Conservation (phyloP, 2,329 filamentous ascomycete genomes). For the Alternaria sp. region DNA sequence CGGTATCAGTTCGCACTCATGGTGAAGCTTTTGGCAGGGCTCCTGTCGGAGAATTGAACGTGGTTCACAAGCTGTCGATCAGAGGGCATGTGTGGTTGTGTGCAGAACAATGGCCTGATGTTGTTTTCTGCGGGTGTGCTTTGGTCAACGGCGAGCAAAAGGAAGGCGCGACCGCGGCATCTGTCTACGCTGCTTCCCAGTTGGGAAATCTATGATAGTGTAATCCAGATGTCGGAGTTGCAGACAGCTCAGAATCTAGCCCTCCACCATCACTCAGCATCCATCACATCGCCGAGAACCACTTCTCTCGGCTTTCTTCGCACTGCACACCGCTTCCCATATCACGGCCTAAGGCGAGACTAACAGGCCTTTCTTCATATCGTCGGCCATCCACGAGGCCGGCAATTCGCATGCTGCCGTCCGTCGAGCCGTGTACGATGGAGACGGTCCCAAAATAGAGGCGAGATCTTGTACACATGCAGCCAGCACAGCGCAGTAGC, state of each 20-base stretch:
- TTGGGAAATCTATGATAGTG: constrained; percentile 19
- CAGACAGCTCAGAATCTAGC: background rate
- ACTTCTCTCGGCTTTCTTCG: constrained; percentile 12
- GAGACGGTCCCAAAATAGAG: constrained; percentile 34
- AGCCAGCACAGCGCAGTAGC: constrained; percentile 27
- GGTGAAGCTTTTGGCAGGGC: constrained; percentile 20
- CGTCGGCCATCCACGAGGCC: constrained; percentile 18
- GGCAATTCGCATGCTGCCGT: constrained; percentile 12
- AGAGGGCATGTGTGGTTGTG: constrained; percentile 1
- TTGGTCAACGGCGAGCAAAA: constrained; percentile 2
- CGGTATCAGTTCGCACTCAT: constrained; percentile 27
- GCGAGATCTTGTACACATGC: constrained; percentile 24
- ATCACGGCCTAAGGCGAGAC: constrained; percentile 38
- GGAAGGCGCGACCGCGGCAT: background rate
- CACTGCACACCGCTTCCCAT: constrained; percentile 28
- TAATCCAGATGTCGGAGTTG: background rate
- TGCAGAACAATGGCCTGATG: constrained; percentile 42
- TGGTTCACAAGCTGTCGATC: constrained; percentile 1
- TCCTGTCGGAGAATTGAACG: constrained; percentile 10
- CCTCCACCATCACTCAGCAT: constrained; percentile 20
- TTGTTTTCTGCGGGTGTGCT: constrained; percentile 27
- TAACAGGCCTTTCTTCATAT: constrained; percentile 11
- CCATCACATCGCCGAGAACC: constrained; percentile 14
- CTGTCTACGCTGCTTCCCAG: constrained; percentile 22
- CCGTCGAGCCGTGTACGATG: constrained; percentile 8